Base-by-base conservation (phyloP, 169 alveolate species). In the Plasmodium yoelii region DNA sequence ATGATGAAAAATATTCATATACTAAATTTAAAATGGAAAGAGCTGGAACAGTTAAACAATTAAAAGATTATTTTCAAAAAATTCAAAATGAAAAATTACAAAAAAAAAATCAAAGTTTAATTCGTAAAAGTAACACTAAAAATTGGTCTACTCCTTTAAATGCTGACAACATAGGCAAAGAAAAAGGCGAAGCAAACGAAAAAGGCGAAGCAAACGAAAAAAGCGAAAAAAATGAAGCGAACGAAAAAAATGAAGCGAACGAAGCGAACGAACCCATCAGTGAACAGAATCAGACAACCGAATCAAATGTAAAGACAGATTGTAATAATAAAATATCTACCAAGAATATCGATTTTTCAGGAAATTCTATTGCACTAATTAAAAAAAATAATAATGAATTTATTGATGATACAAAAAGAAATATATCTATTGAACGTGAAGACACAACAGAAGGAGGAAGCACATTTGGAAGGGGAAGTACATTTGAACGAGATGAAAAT, bases 11-110 rank as follows among this genome's bases (percentile, higher is more conserved):
- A 13, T 84, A 84, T 39, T 84, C 87, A 5, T 84, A 84, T 49
- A 68, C 70, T 18, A 84, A 84, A 69, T 71, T 84, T 12, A 84
- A 84, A 34, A 57, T 13, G 49, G 91, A 84, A 61, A 68, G 91
- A 57, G 73, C 57, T 42, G 91, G 91, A 4, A 84, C 91, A 7
- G 91, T 84, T 26, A 84, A 84, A 51, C 86, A 84, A 34, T 51
- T 84, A 15, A 84, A 84, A 53, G 91, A 84, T 10, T 84, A 68
- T 71, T 84, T 84, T 47, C 91, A 84, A 72, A 56, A 84, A 57
- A 84, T 68, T 2, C 75, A 84, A 28, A 39, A 84, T 7, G 80
- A 47, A 15, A 56, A 84, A 18, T 9, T 28, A 51, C 68, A 84
- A 68, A 84, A 69, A 71, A 51, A 63, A 68, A 84, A 84, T 7